Percentiles rank a stretch among this genome's conserved stretches.
phyloP scores from a whole-genome alignment of 176 grass and related monocot species.

The Eleusine coracana region DNA sequence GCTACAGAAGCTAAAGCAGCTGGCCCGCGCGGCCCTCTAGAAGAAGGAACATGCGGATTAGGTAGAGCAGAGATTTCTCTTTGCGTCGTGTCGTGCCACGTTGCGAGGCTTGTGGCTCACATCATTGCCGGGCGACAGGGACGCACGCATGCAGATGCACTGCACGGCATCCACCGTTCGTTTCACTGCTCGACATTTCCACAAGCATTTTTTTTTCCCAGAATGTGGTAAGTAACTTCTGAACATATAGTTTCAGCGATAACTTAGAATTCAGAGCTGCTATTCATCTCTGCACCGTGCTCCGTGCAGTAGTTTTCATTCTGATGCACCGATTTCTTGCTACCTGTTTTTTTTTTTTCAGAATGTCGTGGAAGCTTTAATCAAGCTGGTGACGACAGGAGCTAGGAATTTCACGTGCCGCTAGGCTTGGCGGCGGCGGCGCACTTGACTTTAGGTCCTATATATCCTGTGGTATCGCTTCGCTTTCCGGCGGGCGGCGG shows the following conservation, averaged over 20 bases:
- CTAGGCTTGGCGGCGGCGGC: neutral
- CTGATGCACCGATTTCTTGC: no score
- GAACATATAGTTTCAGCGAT: no score
- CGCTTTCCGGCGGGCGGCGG: neutral
- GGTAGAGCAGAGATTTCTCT: constrained; percentile 13
- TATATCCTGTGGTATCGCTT: no score
- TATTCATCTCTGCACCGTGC: no score
- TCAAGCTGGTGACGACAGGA: no score
- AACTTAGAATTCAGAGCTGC: no score
- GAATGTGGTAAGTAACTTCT: no score
- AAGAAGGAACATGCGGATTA: constrained; percentile 26
- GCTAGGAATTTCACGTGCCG: no score
- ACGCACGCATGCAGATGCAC: neutral
- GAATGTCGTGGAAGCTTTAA: no score
- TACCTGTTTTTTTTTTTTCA: no score
- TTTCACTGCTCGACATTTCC: neutral
- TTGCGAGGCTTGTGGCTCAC: neutral
- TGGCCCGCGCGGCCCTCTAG: constrained; percentile 21
- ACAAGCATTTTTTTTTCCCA: no score
- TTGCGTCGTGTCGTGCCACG: constrained; percentile 30
- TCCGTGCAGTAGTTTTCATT: no score
- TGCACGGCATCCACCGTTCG: neutral
- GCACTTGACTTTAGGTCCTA: neutral
- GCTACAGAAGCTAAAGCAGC: constrained; percentile 10
- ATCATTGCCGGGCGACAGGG: constrained; percentile 17